Conservation (phyloP, 805 yeast species). For the Saturnispora serradocipensis region DNA sequence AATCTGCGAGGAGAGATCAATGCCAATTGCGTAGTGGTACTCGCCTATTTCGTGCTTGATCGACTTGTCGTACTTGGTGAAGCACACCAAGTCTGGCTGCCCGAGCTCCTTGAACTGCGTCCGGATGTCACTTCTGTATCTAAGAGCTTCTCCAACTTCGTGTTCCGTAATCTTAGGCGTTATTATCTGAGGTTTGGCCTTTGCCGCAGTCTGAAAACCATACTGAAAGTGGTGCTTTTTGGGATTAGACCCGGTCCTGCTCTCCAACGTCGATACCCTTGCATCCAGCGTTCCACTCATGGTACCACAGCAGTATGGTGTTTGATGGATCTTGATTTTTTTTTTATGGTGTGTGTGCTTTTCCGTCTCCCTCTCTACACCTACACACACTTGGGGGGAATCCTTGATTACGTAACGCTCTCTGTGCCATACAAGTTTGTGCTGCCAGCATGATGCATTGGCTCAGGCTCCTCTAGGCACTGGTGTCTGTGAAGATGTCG, state of each 20-base stretch:
- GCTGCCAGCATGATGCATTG: too few relatives aligned
- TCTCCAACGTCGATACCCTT: not conserved
- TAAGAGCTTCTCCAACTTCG: conserved; percentile 44
- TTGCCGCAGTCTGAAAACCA: conserved; percentile 4
- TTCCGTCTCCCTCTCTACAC: not conserved
- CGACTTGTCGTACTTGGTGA: conserved; percentile 35
- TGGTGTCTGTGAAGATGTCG: too few relatives aligned
- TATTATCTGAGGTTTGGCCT: conserved; percentile 16
- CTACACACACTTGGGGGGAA: too few relatives aligned
- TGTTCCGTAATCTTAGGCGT: conserved; percentile 35
- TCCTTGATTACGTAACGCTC: too few relatives aligned
- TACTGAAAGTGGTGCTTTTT: not conserved
- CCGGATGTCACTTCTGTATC: conserved; percentile 37
- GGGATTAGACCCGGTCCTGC: not conserved
- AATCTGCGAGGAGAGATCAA: conserved; percentile 43
- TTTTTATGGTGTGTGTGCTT: not conserved
- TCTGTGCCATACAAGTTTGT: too few relatives aligned
- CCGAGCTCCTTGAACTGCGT: conserved; percentile 48
- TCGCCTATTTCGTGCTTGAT: conserved; percentile 42
- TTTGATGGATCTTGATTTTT: not conserved
- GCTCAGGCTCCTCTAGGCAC: too few relatives aligned
- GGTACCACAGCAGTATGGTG: not conserved
- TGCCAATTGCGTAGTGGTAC: conserved; percentile 45
- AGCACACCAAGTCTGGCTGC: conserved; percentile 62
- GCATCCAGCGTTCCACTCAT: not conserved